Evolutionary conservation across 2,329 filamentous ascomycete species (phyloP).

Genomic region (Calonectria pauciramosa): DNA sequence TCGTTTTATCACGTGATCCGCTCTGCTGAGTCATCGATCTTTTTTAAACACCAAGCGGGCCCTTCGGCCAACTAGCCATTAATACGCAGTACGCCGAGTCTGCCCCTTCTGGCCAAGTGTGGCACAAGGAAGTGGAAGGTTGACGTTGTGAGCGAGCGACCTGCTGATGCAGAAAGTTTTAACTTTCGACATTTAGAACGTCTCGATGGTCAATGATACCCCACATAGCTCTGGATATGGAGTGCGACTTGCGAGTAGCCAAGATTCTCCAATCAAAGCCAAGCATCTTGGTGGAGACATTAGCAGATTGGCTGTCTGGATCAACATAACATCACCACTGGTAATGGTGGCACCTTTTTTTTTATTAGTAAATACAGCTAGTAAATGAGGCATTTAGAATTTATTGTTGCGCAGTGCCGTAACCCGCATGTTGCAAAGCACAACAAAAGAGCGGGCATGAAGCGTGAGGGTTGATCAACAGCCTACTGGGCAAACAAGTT

Average conservation of each 20-base stretch:
- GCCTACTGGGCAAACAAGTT: too few relatives aligned
- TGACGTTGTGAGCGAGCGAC: not conserved
- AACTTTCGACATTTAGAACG: not conserved
- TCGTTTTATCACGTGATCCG: not conserved
- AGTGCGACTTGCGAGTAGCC: not conserved
- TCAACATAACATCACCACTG: not conserved
- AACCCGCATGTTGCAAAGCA: too few relatives aligned
- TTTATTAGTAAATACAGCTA: not conserved
- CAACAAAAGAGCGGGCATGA: too few relatives aligned
- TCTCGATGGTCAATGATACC: not conserved
- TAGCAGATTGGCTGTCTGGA: not conserved
- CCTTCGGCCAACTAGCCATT: not conserved
- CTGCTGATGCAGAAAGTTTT: not conserved
- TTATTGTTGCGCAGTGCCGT: too few relatives aligned
- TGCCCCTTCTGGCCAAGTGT: not conserved
- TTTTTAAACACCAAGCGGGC: not conserved
- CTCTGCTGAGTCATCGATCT: not conserved
- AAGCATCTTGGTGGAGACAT: not conserved
- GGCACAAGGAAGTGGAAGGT: not conserved
- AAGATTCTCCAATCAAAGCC: not conserved
- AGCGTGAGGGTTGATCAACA: too few relatives aligned
- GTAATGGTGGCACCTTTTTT: not conserved
- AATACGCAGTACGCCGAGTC: not conserved
- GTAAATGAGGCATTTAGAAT: too few relatives aligned
- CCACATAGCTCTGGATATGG: not conserved